Evolutionary conservation across 352 stramenopile species (phyloP), one percentile per base, ranked within the genome.

Genomic region (Phytophthora brassicae): DNA sequence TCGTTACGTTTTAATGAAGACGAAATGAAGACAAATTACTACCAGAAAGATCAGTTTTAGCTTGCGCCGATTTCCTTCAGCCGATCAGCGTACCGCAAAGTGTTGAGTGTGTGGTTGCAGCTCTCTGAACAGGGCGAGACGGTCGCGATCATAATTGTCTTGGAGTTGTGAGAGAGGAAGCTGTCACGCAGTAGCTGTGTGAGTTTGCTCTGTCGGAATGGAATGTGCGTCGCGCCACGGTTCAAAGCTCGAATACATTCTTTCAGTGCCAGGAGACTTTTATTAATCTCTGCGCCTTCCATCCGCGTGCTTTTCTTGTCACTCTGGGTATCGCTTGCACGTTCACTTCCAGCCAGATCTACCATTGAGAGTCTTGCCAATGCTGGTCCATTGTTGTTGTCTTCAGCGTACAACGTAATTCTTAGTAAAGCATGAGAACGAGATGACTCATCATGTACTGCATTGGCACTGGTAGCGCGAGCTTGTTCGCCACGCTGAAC

Each of bases 241-340:
- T 97, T 89, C 28, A 98, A 62, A n/a, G 94, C 92, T n/a, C 96
- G 88, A 61, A 99, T 97, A 28, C 96, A 97, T 68, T 99, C 96
- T 64, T 99, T 99, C 6, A 99, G 75, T n/a, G 96, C 95, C 35
- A 99, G 71, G 17, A 99, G 69, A 24, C 87, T 97, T 47, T 97
- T 99, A 75, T 99, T 99, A 70, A 98, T 99, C 67, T 99, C 96
- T 7, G 96, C 94, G 28, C 95, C 95, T 80, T 99, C 96, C 73
- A 98, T 88, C 6, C 96, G 75, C 7, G 94, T 98, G 29, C 83
- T 92, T 53, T 94, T 94, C 73, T 74, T 79, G 68, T 92, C 89
- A 19, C 75, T 89, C 36, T 96, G 90, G 6, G 94, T 98, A 66
- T 99, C 95, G 22, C 86, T 92, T 14, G 94, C 96, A 11, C 95